A percentile compares a stretch with the other conserved stretches of the same genome.
Evolutionary conservation across 495 filamentous ascomycete genomes (phyloP).

Genomic region (Massariosphaeria phaeospora): DNA sequence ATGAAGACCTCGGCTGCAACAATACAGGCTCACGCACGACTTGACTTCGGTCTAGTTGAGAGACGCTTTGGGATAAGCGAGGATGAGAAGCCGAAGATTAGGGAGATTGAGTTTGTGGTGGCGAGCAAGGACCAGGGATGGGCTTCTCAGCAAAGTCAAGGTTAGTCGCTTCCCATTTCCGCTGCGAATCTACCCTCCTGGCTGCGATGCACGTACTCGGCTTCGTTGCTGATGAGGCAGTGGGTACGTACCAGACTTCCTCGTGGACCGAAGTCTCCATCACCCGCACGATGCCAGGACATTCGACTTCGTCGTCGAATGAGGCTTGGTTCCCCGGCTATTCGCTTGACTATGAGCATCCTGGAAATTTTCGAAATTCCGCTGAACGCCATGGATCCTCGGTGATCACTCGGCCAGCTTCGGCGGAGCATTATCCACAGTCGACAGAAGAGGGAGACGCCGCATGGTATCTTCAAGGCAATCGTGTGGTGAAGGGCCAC

Average conservation of each 20-base stretch:
- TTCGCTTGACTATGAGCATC: neutral
- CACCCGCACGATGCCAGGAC: neutral
- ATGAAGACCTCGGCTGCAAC: neutral
- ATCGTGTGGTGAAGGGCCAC: slow-evolving; percentile 2
- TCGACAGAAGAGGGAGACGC: neutral
- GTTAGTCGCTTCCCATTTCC: neutral
- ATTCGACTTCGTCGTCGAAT: neutral
- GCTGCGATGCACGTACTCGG: too few species aligned
- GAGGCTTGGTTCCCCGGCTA: neutral
- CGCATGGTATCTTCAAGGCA: slow-evolving; percentile 10
- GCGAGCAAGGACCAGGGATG: slow-evolving; percentile 13
- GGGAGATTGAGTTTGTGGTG: slow-evolving; percentile 6
- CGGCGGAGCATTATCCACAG: neutral
- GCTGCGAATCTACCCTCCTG: too few species aligned
- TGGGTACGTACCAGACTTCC: slow-evolving; percentile 7
- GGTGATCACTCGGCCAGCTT: neutral
- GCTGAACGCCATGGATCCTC: neutral
- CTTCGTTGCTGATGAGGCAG: neutral
- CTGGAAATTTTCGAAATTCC: neutral
- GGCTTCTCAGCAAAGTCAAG: slow-evolving; percentile 3
- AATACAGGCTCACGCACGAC: neutral
- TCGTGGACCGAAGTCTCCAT: slow-evolving; percentile 13
- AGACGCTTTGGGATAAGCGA: neutral
- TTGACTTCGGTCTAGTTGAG: neutral
- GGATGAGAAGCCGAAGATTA: neutral